A percentile compares a stretch with the other conserved stretches of the same genome.
phyloP scores from a whole-genome alignment of 768 basidiomycete species.

The Boletus patriciae region DNA sequence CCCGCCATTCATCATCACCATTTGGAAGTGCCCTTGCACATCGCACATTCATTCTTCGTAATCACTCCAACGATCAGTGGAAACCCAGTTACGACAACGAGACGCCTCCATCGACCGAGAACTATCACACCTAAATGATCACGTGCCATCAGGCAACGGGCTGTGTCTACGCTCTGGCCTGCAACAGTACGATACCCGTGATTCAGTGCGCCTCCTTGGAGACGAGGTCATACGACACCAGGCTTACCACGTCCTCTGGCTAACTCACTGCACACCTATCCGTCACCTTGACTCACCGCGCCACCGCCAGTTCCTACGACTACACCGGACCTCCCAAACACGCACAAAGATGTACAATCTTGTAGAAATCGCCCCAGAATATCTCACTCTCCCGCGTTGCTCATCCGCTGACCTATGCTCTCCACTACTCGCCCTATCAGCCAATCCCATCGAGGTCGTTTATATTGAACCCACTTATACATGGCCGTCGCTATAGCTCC shows the following conservation, averaged over 20 bases:
- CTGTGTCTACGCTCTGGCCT: background rate
- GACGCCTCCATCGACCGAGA: constrained; percentile 15
- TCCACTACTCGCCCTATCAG: constrained; percentile 2
- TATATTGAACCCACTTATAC: constrained; percentile 10
- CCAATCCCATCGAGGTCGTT: background rate
- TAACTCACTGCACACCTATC: constrained; percentile 6
- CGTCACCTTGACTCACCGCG: background rate
- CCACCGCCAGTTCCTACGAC: background rate
- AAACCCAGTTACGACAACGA: constrained; percentile 12
- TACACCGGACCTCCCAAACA: background rate
- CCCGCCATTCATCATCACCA: background rate
- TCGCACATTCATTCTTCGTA: background rate
- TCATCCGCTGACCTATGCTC: background rate
- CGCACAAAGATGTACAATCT: background rate
- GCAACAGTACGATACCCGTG: constrained; percentile 10
- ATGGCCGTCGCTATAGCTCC: constrained; percentile 28
- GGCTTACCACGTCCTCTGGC: constrained; percentile 24
- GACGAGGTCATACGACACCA: constrained; percentile 31
- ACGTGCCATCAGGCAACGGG: constrained; percentile 1
- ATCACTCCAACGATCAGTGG: background rate
- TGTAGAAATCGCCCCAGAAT: background rate
- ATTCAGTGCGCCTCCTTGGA: constrained; percentile 31
- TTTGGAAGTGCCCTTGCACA: background rate
- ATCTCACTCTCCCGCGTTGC: background rate
- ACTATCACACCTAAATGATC: background rate